Percentiles rank a stretch among this genome's conserved stretches.
These are phyloP conservation scores for Plantago coronopus DNA, from an alignment of 305 asterid species.

Conservation along the genomic window DNA sequence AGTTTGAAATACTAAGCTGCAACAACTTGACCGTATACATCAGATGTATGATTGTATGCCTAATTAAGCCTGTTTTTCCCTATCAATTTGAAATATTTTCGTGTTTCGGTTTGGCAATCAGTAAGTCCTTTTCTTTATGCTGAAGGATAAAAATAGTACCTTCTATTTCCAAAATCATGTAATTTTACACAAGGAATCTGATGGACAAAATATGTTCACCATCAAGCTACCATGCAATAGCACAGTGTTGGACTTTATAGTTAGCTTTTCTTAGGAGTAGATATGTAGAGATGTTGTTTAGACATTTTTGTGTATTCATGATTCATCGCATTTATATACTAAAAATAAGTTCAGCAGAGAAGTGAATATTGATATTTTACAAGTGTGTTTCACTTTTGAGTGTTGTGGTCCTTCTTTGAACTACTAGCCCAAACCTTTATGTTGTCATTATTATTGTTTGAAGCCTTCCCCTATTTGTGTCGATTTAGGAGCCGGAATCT, in stretches of 20 bases:
- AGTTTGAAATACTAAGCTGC: constrained; percentile 22
- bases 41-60: constrained; percentile 18
- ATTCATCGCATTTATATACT: background rate
- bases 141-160: background rate
- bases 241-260: background rate
- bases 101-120: no score
- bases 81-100: no score
- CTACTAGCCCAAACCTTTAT: constrained; percentile 7
- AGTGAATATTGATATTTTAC: background rate
- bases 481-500: constrained; percentile 43
- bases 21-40: constrained; percentile 1
- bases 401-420: background rate
- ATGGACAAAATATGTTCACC: constrained; percentile 1
- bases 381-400: no score
- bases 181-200: constrained; percentile 2
- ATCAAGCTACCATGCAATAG: background rate
- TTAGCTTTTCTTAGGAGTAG: background rate
- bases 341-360: background rate
- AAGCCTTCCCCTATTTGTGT: constrained; percentile 16
- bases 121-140: background rate
- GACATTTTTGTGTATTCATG: background rate
- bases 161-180: background rate
- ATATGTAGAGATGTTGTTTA: background rate
- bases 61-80: background rate
- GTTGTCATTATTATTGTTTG: constrained; percentile 6